phyloP scores from a whole-genome alignment of 768 basidiomycete species.

The Punctularia strigosozonata region DNA sequence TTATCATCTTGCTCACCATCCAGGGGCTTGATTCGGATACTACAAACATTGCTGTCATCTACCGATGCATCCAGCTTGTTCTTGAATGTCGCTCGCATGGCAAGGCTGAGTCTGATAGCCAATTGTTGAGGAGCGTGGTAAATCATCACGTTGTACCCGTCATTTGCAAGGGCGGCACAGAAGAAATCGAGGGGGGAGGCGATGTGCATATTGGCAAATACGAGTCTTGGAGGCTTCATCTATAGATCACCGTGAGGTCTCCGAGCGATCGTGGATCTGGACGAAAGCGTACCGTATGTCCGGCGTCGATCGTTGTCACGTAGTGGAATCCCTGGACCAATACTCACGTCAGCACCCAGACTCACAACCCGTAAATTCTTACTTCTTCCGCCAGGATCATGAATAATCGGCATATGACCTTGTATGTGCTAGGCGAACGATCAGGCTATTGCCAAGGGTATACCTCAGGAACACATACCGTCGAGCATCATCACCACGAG shows the following conservation, averaged over 20 bases:
- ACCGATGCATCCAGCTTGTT: no score
- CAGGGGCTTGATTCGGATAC: no score
- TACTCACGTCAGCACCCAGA: no score
- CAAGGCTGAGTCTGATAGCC: no score
- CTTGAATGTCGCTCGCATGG: no score
- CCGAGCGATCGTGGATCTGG: slow-evolving; percentile 1
- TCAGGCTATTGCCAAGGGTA: no score
- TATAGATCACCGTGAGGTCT: slow-evolving; percentile 7
- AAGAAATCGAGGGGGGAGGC: slow-evolving; percentile 47
- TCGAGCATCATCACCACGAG: no score
- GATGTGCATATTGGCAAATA: slow-evolving; percentile 34
- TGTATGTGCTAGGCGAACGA: no score
- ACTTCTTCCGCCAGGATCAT: slow-evolving; percentile 48
- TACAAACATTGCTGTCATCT: no score
- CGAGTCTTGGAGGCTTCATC: slow-evolving; percentile 45
- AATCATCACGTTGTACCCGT: slow-evolving; percentile 41
- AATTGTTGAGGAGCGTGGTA: slow-evolving; percentile 31
- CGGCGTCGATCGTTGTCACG: slow-evolving; percentile 47
- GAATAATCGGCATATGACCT: slow-evolving; percentile 50
- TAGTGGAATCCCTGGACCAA: slow-evolving; percentile 54
- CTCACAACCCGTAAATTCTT: no score
- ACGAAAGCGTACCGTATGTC: slow-evolving; percentile 32
- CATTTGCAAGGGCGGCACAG: slow-evolving; percentile 48
- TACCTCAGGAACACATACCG: slow-evolving; percentile 57
- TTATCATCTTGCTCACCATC: no score